phyloP scores from a whole-genome alignment of 257 asterid species.

The Solanum clarkiae region DNA sequence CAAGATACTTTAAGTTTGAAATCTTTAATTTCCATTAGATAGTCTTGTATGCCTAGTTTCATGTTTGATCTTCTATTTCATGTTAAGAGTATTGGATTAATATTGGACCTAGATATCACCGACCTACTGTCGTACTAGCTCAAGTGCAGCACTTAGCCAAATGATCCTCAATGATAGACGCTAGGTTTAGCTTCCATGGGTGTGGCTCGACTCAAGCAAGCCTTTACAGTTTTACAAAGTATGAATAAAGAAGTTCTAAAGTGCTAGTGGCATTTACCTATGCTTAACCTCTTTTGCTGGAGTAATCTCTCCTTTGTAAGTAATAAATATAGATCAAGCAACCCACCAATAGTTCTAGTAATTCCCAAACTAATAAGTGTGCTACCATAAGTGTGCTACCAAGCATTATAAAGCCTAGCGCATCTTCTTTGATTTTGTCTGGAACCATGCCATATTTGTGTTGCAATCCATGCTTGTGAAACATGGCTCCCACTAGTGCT shows the following conservation, averaged over 20 bases:
- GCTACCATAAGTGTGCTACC: neutral
- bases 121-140: neutral
- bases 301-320: neutral
- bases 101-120: neutral
- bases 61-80: neutral
- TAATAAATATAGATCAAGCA: neutral
- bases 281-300: neutral
- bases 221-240: neutral
- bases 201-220: neutral
- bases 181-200: neutral
- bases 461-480: neutral
- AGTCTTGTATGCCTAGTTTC: neutral
- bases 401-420: neutral
- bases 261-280: neutral
- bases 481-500: neutral
- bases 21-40: neutral
- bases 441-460: neutral
- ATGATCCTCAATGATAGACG: neutral
- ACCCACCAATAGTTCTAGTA: neutral
- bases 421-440: neutral
- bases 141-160: neutral
- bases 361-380: neutral
- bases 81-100: neutral
- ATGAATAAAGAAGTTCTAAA: neutral
- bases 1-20: neutral